Base-by-base conservation (phyloP, 148 eudicot species). In the Amaranthus cruentus region DNA sequence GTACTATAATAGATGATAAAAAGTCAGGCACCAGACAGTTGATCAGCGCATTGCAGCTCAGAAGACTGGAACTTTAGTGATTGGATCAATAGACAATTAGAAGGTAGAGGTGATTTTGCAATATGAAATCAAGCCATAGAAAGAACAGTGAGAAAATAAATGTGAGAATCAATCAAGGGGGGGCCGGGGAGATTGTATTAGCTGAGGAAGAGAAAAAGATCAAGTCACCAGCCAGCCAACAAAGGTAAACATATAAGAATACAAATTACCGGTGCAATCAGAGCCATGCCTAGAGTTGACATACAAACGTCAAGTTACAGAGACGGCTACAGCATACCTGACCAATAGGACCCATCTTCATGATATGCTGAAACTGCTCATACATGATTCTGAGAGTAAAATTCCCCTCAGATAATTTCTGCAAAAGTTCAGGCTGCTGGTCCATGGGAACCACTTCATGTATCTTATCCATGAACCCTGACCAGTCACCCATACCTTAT, bases 371-470 rank as follows among this genome's bases (percentile, higher is more conserved):
- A 70, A 95, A 91, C 81, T 91, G 98, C 82, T 95, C 97, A 57
- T 91, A 95, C 98, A 95, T 95, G 53, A 95, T 91, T 76, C 98
- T 88, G 77, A 95, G 76, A 14, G 98, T 95, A 44, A 95, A 95
- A 75, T 81, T 86, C 68, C 98, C 98, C 83, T 95, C 96, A 21
- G 98, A 89, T 48, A 95, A 89, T 88, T 91, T 91, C 78, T 91
- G 97, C 76, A 95, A 81, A 85, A 95, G 98, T 87, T 95, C 97
- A 79, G 97, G 98, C 69, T 95, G 98, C 77, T 95, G 98, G 77
- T 95, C 98, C 97, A 90, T 91, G 15, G 98, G 97, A 66, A 95
- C 97, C 62, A 95, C 97, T 81, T 95, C 97, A 3, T 95, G 98
- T 75, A 91, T 91, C 78, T 95, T 91, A 79, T 95, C 97, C 97